These are phyloP conservation scores for grape (Vitis vinifera) DNA, from an alignment of 164 flowering plant genomes.

Conservation along the genomic window ASM3070453v1 NC_081817.1:9262501-9263000, in stretches of 20 bases:
- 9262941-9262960: constrained; percentile 73
- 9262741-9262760: constrained; percentile 23
- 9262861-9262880: constrained; percentile 47
- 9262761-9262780: constrained; percentile 34
- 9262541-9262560: constrained; percentile 80
- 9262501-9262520: background rate
- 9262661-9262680: constrained; percentile 55
- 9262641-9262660: constrained; percentile 34
- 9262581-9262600: constrained; percentile 67
- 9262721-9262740: constrained; percentile 63
- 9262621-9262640: constrained; percentile 39
- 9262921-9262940: constrained; percentile 59
- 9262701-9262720: constrained; percentile 67
- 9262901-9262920: constrained; percentile 21
- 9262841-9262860: constrained; percentile 73
- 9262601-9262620: constrained; percentile 51
- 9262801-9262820: constrained; percentile 92
- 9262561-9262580: constrained; percentile 54
- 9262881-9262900: constrained; percentile 50
- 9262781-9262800: constrained; percentile 66
- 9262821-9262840: constrained; percentile 44
- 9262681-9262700: constrained; percentile 61
- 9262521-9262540: constrained; percentile 23
- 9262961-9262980: constrained; percentile 36
- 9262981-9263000: constrained; percentile 67